Evolutionary conservation across 495 filamentous ascomycete species (phyloP).

Genomic region (Aspergillus olivimuriae): DNA sequence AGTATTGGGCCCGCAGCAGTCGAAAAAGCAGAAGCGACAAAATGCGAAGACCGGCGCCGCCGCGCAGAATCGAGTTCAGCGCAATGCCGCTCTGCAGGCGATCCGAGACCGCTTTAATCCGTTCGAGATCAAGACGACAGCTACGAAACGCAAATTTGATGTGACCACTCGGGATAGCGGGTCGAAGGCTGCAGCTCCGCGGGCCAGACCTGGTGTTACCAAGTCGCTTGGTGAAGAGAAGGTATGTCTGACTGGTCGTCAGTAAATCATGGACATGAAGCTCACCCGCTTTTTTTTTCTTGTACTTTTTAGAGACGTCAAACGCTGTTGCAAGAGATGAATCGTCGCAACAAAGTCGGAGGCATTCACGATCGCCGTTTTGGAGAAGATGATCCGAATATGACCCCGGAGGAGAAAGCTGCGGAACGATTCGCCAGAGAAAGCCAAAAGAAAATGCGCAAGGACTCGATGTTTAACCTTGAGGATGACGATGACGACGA

Average conservation of each 20-base stretch:
- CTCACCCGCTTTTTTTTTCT: too few relatives aligned
- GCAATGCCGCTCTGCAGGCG: conserved; percentile 64
- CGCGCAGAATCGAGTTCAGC: conserved; percentile 61
- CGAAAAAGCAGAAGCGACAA: conserved; percentile 82
- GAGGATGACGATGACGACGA: conserved; percentile 75
- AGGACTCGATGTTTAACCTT: conserved; percentile 76
- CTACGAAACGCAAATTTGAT: conserved; percentile 68
- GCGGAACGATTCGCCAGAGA: conserved; percentile 83
- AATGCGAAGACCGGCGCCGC: conserved; percentile 56
- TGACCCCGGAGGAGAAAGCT: conserved; percentile 92
- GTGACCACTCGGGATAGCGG: conserved; percentile 52
- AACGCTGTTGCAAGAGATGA: conserved; percentile 81
- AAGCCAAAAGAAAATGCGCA: conserved; percentile 66
- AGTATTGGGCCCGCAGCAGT: conserved; percentile 79
- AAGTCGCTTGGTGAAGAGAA: conserved; percentile 84
- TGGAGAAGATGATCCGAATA: conserved; percentile 88
- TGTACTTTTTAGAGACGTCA: conserved; percentile 55
- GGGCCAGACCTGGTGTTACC: conserved; percentile 67
- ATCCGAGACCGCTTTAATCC: conserved; percentile 97
- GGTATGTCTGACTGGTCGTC: too few relatives aligned
- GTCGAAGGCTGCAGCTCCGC: conserved; percentile 41
- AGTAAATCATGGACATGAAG: too few relatives aligned
- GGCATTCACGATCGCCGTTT: conserved; percentile 91
- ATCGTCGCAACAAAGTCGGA: conserved; percentile 78
- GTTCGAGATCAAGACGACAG: conserved; percentile 78